These are phyloP conservation scores for Thalassiosira hispida DNA, from an alignment of 352 stramenopile species.

Conservation along the genomic window DNA sequence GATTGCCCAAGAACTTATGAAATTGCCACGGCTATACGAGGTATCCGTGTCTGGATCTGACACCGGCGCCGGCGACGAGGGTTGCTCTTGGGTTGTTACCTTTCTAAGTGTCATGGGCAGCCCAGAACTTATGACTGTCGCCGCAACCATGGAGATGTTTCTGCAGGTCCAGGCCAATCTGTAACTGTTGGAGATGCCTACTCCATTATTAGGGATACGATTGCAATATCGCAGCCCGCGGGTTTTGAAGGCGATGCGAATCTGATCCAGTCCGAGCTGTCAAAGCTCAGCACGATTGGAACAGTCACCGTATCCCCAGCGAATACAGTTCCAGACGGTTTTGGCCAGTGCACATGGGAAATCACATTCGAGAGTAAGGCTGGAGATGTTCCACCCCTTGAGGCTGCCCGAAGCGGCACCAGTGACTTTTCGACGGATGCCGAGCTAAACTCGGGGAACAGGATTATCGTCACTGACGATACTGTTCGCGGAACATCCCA, in stretches of 20 bases:
- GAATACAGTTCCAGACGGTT: slow-evolving; percentile 57
- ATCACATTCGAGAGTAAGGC: slow-evolving; percentile 95
- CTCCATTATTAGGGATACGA: slow-evolving; percentile 62
- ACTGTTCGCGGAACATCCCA: slow-evolving; percentile 65
- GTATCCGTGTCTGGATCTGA: slow-evolving; percentile 57
- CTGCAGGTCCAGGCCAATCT: slow-evolving; percentile 41
- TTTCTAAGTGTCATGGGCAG: slow-evolving; percentile 90
- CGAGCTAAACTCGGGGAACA: slow-evolving; percentile 55
- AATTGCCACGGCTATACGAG: slow-evolving; percentile 60
- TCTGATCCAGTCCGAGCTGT: slow-evolving; percentile 94
- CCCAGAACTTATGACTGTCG: slow-evolving; percentile 71
- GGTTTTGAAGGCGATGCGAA: slow-evolving; percentile 87
- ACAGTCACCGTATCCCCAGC: slow-evolving; percentile 88
- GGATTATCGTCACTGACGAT: slow-evolving; percentile 49
- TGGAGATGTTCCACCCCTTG: slow-evolving; percentile 72
- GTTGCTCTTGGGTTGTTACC: slow-evolving; percentile 90
- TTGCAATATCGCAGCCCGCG: slow-evolving; percentile 67
- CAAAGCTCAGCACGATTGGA: slow-evolving; percentile 90
- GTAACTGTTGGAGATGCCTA: slow-evolving; percentile 51
- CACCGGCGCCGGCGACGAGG: slow-evolving; percentile 71
- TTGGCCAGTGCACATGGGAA: slow-evolving; percentile 88
- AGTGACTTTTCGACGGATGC: slow-evolving; percentile 62
- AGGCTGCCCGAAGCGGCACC: slow-evolving; percentile 49
- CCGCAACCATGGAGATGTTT: slow-evolving; percentile 46
- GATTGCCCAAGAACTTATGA: slow-evolving; percentile 76